Evolutionary conservation across 352 stramenopile genomes (phyloP), one percentile per base, ranked within the genome.

Genomic region (Lagenidium giganteum): DNA sequence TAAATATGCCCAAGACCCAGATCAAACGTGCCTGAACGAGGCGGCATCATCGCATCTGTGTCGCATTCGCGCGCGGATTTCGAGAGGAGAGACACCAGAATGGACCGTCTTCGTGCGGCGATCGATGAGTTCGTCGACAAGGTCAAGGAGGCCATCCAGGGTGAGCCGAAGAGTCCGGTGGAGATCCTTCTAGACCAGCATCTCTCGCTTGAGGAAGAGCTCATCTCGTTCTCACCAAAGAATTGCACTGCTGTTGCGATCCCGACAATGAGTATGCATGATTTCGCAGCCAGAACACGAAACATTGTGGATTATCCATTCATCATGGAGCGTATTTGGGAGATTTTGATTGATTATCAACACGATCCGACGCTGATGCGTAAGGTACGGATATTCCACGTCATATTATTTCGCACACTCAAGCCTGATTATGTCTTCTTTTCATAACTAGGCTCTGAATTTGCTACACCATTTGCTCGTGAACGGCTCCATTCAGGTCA

Each of bases 221-320:
- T 62, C 2, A 21, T 83, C 24, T 60, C 58, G 38, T 79, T 83
- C 23, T 63, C 58, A 8, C 31, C 51, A 11, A 82, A 67, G 36
- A 70, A 54, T 25, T 61, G 61, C 29, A 55, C 51, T 8, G 27
- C 40, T 0, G 47, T 61, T 0, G 69, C 59, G 2, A 67, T 86
- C 26, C 72, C 78, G 16, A 83, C 72, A 7, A 70, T 44, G 14
- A 57, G 67, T 11, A 53, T 88, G 50, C 76, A 67, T 20, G 74
- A 89, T 24, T 53, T 92, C 27, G 69, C 74, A 4, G 74, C 76
- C 4, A 58, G 76, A 23, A 86, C 73, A 3, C 65, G 70, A 29
- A 91, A 91, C 42, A 59, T 84, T 13, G 75, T 89, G 4, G 79
- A 92, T 50, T 85, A 78, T 41, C 68, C 68, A 9, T 79, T 67